These are phyloP conservation scores for Hymenotorrendiella dingleyae DNA, from an alignment of 2,329 filamentous ascomycete genomes.

Conservation along the genomic window DNA sequence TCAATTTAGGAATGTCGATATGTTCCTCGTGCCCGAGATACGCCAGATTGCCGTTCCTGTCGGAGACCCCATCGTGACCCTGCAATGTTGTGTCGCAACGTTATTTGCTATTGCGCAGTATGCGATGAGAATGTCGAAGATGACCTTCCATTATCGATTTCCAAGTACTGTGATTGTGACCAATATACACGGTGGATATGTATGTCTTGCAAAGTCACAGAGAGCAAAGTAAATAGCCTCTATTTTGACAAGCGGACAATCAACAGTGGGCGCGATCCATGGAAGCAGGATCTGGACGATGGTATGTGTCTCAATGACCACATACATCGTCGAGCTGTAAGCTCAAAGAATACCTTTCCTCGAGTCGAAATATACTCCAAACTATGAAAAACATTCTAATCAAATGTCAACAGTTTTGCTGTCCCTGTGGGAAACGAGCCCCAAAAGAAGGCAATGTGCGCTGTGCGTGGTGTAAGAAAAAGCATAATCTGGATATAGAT, in stretches of 20 bases:
- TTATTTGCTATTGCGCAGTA: constrained; percentile 10
- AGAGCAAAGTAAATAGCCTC: not conserved
- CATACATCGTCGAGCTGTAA: constrained; percentile 4
- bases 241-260: constrained; percentile 9
- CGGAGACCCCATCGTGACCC: constrained; percentile 1
- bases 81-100: not conserved
- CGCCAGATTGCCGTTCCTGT: not conserved
- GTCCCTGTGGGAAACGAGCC: constrained; percentile 12
- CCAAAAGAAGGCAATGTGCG: constrained; percentile 10
- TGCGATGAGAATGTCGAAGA: constrained; percentile 12
- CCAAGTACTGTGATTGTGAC: constrained; percentile 13
- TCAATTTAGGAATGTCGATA: not conserved
- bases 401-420: constrained; percentile 14
- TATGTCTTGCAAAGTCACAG: constrained; percentile 10
- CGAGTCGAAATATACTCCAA: not conserved
- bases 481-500: constrained; percentile 9
- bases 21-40: not conserved
- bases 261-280: not conserved
- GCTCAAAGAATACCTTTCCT: not conserved
- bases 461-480: constrained; percentile 16
- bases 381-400: not conserved
- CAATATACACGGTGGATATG: constrained; percentile 18
- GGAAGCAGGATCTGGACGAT: constrained; percentile 3
- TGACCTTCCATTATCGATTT: constrained; percentile 8
- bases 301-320: constrained; percentile 5